Percentiles rank a stretch among this genome's conserved stretches.
Conservation (phyloP, 768 basidiomycete genomes). For the Tubosaeta brunneosetosa region DNA sequence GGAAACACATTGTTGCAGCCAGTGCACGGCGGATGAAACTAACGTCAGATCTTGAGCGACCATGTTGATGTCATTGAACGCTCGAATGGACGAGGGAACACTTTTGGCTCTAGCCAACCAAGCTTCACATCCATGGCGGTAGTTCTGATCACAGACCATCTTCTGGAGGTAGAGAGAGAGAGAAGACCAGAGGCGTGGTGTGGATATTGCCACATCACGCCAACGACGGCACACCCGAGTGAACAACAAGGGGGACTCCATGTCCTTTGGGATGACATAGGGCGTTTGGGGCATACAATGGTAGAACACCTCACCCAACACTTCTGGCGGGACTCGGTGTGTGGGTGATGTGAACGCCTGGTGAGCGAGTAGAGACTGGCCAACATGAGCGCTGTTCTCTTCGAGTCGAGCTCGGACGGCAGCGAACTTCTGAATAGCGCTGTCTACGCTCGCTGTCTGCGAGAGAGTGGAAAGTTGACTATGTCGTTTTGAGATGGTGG, state of each 20-base stretch:
- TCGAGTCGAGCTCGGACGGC: slow-evolving; percentile 16
- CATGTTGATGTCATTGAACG: slow-evolving; percentile 21
- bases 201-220: slow-evolving; percentile 28
- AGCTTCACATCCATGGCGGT: slow-evolving; percentile 19
- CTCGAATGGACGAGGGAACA: slow-evolving; percentile 21
- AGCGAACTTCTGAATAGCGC: slow-evolving; percentile 17
- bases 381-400: slow-evolving; percentile 13
- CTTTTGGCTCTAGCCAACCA: slow-evolving; percentile 30
- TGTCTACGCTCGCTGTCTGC: slow-evolving; percentile 17
- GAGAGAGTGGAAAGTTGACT: slow-evolving; percentile 15
- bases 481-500: slow-evolving; percentile 17
- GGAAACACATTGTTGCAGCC: slow-evolving; percentile 23
- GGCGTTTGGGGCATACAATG: slow-evolving; percentile 23
- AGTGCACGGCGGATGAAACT: slow-evolving; percentile 8
- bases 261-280: slow-evolving; percentile 21
- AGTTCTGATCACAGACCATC: not conserved
- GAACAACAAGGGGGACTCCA: slow-evolving; percentile 24
- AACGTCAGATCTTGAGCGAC: slow-evolving; percentile 2
- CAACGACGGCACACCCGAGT: slow-evolving; percentile 27
- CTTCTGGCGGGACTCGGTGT: slow-evolving; percentile 26
- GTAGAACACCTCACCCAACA: slow-evolving; percentile 29
- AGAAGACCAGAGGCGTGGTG: slow-evolving; percentile 32
- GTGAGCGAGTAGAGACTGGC: slow-evolving; percentile 21
- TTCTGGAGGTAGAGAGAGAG: slow-evolving; percentile 20
- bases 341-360: slow-evolving; percentile 19